Evolutionary conservation across 352 stramenopile genomes (phyloP), one percentile per base, ranked within the genome.

Genomic region (Globisporangium viniferum): DNA sequence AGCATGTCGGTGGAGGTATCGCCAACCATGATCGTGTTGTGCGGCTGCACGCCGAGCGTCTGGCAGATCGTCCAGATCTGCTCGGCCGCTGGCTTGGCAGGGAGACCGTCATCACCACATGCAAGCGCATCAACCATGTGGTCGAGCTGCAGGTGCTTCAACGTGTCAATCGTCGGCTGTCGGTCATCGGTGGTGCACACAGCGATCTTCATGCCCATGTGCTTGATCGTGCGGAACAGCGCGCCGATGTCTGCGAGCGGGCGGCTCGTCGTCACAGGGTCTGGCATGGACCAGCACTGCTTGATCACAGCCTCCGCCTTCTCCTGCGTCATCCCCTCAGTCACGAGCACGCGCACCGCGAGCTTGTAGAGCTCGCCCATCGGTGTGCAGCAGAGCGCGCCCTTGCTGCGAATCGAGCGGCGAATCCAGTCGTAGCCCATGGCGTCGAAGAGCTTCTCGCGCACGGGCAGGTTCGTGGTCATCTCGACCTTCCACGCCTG

Each of bases 21-120:
- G 18, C 89, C 89, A 27, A 96, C 86, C 89, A 96, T 95, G 66
- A 96, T 92, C 55, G 89, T 90, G 71, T 95, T 95, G 73, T 92
- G 82, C 22, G 89, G 84, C 65, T 90, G 74, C 22, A 93, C 86
- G 44, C 79, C 77, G 44, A 96, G 77, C 59, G 89, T 69, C 64
- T 92, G 80, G 66, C 89, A 96, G 46, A 96, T 76, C 5, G 84
- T 90, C 83, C 84, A 93, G 62, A 96, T 92, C 78, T 95, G 89
- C 67, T 95, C 89, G 22, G 87, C 77, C 20, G 84, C 82, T 7
- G 89, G 89, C 71, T 96, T 96, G 22, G 88, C 86, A 0, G 89
- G 84, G 24, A 94, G 72, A 12, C 85, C 85, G 68, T 96, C 89
- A 72, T 96, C 89, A 18, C 89, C 89, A 59, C 89, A 96, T 15